Base-by-base conservation (phyloP, 2,329 filamentous ascomycete genomes). In the Pezicula rhizophila region DNA sequence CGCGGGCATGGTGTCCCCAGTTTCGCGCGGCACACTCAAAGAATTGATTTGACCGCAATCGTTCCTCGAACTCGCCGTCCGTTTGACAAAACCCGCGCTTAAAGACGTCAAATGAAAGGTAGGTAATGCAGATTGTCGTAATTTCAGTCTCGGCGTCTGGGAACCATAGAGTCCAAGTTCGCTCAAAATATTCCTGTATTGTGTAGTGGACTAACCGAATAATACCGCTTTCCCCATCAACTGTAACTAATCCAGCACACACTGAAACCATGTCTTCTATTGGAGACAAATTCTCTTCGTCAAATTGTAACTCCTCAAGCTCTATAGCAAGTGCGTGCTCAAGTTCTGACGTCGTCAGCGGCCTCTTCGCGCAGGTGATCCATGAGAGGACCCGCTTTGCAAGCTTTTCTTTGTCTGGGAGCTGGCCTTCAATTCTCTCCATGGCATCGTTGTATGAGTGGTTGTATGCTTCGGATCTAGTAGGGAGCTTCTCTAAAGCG, bases 271-370 rank as follows among this genome's bases (percentile, higher is more conserved):
- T 55, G 34, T 49, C 43, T 42, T 46, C 46, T 4, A 57, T 42
- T 0, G 65, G 51, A 0, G 65, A 52, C 0, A 73, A 17, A 17
- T 69, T 68, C 0, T 70, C 63, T 41, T 62, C 18, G 4, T 73
- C 65, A 10, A 74, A 44, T 1, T 58, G 48, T 0, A 43, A 0
- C 2, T 56, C 38, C 0, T 52, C 63, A 2, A 45, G 1, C 35
- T 70, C 64, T 0, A 71, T 56, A 0, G 68, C 71, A 12, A 78
- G 62, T 0, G 71, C 72, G 51, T 75, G 64, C 44, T 65, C 64
- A 4, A 77, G 61, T 48, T 76, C 70, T 1, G 15, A 0, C 1
- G 48, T 58, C 1, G 50, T 64, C 0, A 76, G 50, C 0, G 57
- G 65, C 37, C 65, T 61, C 40, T 57, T 65, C 1, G 70, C 63